Conservation (phyloP, 768 basidiomycete species). For the Mycena indigotica region DNA sequence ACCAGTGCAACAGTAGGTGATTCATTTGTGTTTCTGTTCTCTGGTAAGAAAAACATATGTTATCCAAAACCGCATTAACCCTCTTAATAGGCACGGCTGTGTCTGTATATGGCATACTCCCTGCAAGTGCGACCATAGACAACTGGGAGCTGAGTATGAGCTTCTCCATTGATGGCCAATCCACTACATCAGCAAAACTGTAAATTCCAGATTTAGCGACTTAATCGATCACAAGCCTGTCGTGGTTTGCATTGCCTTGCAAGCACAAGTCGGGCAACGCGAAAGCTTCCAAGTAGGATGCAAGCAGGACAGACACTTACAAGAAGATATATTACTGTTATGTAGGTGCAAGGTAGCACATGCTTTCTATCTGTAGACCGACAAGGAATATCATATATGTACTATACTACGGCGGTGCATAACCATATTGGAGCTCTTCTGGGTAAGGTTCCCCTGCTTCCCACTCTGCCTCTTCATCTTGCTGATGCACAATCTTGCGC, state of each 20-base stretch:
- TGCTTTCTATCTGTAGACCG: background rate
- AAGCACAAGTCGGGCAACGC: background rate
- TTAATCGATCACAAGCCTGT: background rate
- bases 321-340: background rate
- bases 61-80: no score
- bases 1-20: no score
- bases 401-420: background rate
- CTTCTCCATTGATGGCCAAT: no score
- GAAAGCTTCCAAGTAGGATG: background rate
- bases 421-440: background rate
- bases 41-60: no score
- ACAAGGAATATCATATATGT: no score
- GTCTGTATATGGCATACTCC: no score
- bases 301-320: background rate
- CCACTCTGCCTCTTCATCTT: background rate
- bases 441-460: background rate
- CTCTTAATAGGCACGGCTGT: no score
- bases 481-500: background rate
- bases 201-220: background rate
- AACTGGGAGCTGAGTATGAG: no score
- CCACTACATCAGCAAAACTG: constrained; percentile 1
- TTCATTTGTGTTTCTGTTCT: no score
- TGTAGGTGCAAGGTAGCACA: background rate
- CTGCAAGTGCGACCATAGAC: no score
- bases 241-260: background rate